A percentile compares a stretch with the other conserved stretches of the same genome.
Conservation (phyloP, 805 yeast species). For the Schwanniomyces polymorphus region DNA sequence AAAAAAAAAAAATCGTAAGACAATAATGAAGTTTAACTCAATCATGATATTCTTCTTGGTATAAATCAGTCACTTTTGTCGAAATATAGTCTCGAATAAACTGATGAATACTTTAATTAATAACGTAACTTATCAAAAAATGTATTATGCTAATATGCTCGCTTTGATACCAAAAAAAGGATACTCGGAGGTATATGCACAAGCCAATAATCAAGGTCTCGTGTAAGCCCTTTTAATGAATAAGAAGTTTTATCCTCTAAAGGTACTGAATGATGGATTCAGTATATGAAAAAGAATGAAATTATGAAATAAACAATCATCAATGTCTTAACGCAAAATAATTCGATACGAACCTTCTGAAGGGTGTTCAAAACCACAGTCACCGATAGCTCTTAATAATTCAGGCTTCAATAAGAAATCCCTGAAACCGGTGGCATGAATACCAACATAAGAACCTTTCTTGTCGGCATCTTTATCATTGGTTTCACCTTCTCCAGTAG, state of each 20-base stretch:
- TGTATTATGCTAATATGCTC: neutral
- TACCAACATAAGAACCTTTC: constrained; percentile 97
- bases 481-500: constrained; percentile 36
- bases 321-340: neutral
- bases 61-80: neutral
- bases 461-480: constrained; percentile 68
- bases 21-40: constrained; percentile 2
- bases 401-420: constrained; percentile 97
- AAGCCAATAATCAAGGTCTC: neutral
- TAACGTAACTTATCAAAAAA: neutral
- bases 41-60: constrained; percentile 3
- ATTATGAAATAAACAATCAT: constrained; percentile 1
- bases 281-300: constrained; percentile 4
- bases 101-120: neutral
- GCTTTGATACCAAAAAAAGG: neutral
- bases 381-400: constrained; percentile 94
- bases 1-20: neutral
- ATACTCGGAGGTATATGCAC: neutral
- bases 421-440: constrained; percentile 97
- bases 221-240: neutral
- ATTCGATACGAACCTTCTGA: constrained; percentile 81
- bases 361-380: constrained; percentile 99
- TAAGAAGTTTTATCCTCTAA: neutral
- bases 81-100: neutral
- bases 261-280: neutral